A percentile compares a stretch with the other conserved stretches of the same genome.
phyloP scores from a whole-genome alignment of 208 protist species.

The Crithidia acanthocephali region DNA sequence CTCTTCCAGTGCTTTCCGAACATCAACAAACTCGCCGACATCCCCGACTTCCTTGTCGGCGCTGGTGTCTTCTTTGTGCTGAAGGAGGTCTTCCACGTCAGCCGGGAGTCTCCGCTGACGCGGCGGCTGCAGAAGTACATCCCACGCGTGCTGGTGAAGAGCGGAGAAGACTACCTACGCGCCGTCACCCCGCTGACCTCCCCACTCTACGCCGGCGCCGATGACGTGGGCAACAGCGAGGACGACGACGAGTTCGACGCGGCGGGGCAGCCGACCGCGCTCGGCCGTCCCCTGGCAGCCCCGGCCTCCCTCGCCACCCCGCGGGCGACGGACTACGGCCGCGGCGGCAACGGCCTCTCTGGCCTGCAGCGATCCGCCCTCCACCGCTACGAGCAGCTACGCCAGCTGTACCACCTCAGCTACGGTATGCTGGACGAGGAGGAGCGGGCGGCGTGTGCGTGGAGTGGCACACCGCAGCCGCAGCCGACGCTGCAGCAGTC shows the following conservation, averaged over 20 bases:
- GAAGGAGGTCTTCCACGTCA: slow-evolving; percentile 60
- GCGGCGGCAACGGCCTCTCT: slow-evolving; percentile 29
- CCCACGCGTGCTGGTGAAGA: slow-evolving; percentile 17
- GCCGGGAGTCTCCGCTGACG: slow-evolving; percentile 20
- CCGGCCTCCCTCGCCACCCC: slow-evolving; percentile 9
- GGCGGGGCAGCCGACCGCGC: neutral
- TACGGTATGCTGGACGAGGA: slow-evolving; percentile 26
- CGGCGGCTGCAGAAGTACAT: slow-evolving; percentile 24
- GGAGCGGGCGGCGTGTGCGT: slow-evolving; percentile 24
- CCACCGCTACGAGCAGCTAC: slow-evolving; percentile 53
- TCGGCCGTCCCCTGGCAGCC: neutral
- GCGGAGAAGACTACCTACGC: slow-evolving; percentile 6
- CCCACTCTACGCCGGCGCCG: slow-evolving; percentile 14
- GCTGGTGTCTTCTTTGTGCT: slow-evolving; percentile 82
- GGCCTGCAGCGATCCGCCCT: slow-evolving; percentile 40
- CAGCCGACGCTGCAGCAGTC: neutral
- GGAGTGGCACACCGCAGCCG: slow-evolving; percentile 1
- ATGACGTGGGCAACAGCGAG: slow-evolving; percentile 10
- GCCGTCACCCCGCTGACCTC: slow-evolving; percentile 22
- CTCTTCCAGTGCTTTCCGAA: slow-evolving; percentile 91
- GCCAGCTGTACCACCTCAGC: slow-evolving; percentile 43
- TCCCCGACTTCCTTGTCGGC: slow-evolving; percentile 78
- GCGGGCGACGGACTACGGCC: slow-evolving; percentile 19
- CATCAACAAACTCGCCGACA: slow-evolving; percentile 60
- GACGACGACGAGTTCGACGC: neutral